A percentile compares a stretch with the other conserved stretches of the same genome.
These are phyloP conservation scores for Colletotrichum sp. DNA, from an alignment of 2,329 filamentous ascomycete species.

Conservation along the genomic window DNA sequence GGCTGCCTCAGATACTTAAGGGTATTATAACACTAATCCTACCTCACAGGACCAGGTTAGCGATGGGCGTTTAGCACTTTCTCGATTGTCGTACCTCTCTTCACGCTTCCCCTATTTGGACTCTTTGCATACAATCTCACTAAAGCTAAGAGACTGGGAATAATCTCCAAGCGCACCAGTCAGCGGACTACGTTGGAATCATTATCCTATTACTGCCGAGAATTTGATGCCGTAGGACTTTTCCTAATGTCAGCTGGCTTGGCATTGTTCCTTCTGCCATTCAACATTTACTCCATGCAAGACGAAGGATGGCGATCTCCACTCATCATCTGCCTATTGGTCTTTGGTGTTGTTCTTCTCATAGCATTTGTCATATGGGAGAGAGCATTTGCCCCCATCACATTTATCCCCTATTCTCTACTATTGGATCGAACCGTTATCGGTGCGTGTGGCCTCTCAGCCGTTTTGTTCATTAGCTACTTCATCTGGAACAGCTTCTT, in stretches of 20 bases:
- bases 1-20: no score
- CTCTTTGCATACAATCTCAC: neutral
- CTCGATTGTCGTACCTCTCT: neutral
- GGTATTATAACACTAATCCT: no score
- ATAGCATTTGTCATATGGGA: constrained; percentile 51
- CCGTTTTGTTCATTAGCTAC: constrained; percentile 28
- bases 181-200: neutral
- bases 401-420: constrained; percentile 54
- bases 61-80: neutral
- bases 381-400: constrained; percentile 54
- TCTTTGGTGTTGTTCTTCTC: constrained; percentile 56
- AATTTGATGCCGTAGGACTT: constrained; percentile 41
- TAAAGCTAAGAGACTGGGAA: neutral
- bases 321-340: constrained; percentile 51
- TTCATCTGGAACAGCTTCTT: constrained; percentile 8
- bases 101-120: neutral
- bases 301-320: constrained; percentile 43
- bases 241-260: constrained; percentile 56
- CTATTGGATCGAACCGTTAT: constrained; percentile 42
- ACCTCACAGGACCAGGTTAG: neutral
- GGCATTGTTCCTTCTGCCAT: constrained; percentile 57
- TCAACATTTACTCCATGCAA: constrained; percentile 40
- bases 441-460: constrained; percentile 25
- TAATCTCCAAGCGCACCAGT: neutral
- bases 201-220: neutral